Evolutionary conservation across 1,139 yeast species (phyloP).

Genomic region (Suhomyces kunorum): DNA sequence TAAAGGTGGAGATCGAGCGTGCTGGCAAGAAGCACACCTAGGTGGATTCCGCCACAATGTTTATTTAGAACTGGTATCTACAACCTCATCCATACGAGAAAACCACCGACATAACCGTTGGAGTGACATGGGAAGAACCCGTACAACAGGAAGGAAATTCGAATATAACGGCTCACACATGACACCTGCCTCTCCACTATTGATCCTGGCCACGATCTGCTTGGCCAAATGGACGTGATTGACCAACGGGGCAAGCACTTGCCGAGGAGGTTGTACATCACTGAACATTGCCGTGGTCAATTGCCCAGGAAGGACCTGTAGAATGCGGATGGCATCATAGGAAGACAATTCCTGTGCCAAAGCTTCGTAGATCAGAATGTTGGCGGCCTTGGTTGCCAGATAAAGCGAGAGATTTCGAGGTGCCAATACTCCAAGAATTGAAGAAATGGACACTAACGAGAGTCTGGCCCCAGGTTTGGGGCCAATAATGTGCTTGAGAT

Average conservation of each 20-base stretch:
- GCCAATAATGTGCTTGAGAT: constrained; percentile 15
- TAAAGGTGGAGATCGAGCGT: constrained; percentile 30
- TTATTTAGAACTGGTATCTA: background rate
- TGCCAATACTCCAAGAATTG: constrained; percentile 69
- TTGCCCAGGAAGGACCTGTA: constrained; percentile 69
- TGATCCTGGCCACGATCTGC: constrained; percentile 41
- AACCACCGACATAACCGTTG: constrained; percentile 50
- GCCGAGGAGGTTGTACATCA: constrained; percentile 59
- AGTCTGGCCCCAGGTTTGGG: constrained; percentile 24
- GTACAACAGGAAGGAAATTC: constrained; percentile 53
- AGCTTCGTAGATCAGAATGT: constrained; percentile 60
- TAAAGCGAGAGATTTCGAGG: constrained; percentile 68
- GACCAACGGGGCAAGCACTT: constrained; percentile 66
- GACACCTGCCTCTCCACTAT: constrained; percentile 53
- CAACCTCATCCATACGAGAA: constrained; percentile 52
- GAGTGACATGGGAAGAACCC: constrained; percentile 52
- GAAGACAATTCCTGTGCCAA: constrained; percentile 48
- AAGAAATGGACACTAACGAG: constrained; percentile 64
- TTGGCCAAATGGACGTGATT: constrained; percentile 44
- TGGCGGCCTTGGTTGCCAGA: constrained; percentile 67
- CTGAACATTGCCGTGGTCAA: constrained; percentile 61
- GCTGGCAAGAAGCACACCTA: constrained; percentile 13
- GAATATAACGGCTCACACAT: constrained; percentile 63
- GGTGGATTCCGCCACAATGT: background rate
- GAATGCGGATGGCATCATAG: constrained; percentile 35